Evolutionary conservation across 2,329 filamentous ascomycete species (phyloP).

Genomic region (Ophiostoma sp.): DNA sequence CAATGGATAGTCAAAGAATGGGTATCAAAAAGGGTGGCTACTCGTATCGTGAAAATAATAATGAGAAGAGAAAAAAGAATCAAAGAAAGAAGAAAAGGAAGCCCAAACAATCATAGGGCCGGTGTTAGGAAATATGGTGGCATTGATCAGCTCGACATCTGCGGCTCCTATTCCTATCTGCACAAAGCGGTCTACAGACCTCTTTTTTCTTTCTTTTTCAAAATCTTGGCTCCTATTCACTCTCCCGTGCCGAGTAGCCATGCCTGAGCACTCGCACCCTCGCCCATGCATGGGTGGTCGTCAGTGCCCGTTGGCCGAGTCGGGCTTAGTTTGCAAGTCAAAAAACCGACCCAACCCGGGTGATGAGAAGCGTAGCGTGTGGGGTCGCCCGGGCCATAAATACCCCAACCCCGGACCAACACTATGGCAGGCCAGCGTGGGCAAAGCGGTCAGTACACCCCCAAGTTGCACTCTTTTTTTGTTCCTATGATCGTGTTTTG

Average conservation of each 20-base stretch:
- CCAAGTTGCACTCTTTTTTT: neutral
- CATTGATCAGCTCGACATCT: neutral
- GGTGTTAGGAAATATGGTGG: neutral
- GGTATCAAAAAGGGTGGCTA: neutral
- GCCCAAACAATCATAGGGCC: too few species aligned
- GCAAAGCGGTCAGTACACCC: neutral
- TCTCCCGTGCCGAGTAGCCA: constrained; percentile 12
- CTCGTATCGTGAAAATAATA: neutral
- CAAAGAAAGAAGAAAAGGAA: neutral
- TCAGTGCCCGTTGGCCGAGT: neutral
- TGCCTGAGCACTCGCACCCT: neutral
- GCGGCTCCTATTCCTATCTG: too few species aligned
- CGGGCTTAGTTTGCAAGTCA: neutral
- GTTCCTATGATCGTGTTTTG: neutral
- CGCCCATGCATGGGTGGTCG: neutral
- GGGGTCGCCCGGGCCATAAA: constrained; percentile 16
- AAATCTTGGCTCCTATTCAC: too few species aligned
- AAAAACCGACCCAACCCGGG: neutral
- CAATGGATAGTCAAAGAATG: neutral
- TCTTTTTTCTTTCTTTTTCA: neutral
- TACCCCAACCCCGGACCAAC: constrained; percentile 10
- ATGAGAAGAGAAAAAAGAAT: neutral
- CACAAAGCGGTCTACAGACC: neutral
- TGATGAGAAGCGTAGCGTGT: constrained; percentile 14
- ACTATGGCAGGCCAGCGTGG: neutral